Percentiles rank a stretch among this genome's conserved stretches.
Evolutionary conservation across 2,329 filamentous ascomycete species (phyloP).

Genomic region (Penicillium sp.): DNA sequence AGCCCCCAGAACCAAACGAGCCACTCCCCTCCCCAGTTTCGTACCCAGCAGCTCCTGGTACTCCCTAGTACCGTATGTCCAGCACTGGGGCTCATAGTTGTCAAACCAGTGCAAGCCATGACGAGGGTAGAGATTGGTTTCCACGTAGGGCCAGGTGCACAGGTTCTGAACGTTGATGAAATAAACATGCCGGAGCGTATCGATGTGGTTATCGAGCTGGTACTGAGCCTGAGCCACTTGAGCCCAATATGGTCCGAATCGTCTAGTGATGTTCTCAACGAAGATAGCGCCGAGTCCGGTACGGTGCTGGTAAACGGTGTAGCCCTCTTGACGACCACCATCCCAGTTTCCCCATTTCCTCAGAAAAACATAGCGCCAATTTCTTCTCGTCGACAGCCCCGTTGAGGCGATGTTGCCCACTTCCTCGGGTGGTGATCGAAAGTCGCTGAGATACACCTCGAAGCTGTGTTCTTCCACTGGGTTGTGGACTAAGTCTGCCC

Average conservation of each 20-base stretch:
- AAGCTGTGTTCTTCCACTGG: not conserved
- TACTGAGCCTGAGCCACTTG: not conserved
- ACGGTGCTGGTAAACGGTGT: not conserved
- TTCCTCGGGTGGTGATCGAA: not conserved
- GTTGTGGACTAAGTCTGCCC: not conserved
- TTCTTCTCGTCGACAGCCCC: not conserved
- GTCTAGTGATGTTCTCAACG: not conserved
- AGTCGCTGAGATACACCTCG: not conserved
- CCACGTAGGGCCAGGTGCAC: not conserved
- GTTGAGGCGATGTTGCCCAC: not conserved
- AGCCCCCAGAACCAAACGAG: not conserved
- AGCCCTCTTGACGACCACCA: not conserved
- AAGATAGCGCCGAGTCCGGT: not conserved
- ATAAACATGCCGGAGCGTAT: not conserved
- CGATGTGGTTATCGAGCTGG: not conserved
- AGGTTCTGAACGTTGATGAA: not conserved
- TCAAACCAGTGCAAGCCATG: not conserved
- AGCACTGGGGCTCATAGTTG: not conserved
- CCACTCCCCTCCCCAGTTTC: not conserved
- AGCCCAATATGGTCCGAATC: not conserved
- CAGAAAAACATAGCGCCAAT: not conserved
- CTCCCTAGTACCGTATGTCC: not conserved
- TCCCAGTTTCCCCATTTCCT: not conserved
- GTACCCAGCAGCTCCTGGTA: constrained; percentile 3
- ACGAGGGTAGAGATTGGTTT: not conserved